phyloP scores from a whole-genome alignment of 2,329 filamentous ascomycete species.

The Nannizziopsis barbatae region DNA sequence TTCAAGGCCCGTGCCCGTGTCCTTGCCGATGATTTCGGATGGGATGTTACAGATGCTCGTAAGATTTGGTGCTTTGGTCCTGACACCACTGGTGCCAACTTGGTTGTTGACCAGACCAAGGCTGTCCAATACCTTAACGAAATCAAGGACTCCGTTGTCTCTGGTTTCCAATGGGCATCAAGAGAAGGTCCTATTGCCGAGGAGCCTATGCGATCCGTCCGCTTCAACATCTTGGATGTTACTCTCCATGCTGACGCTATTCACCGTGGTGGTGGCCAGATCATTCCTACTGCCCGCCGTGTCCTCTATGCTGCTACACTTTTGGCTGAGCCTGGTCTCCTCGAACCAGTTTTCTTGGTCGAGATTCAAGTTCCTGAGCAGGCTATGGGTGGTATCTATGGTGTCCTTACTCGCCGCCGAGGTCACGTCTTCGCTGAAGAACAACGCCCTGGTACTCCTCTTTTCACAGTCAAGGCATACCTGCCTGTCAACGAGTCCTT shows the following conservation, averaged over 20 bases:
- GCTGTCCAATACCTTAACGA: conserved; percentile 99
- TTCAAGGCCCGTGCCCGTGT: conserved; percentile 97
- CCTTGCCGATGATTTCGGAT: conserved; percentile 92
- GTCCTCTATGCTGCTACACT: conserved; percentile 89
- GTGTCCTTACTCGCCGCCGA: conserved; percentile 93
- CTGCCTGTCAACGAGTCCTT: conserved; percentile 94
- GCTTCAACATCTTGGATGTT: conserved; percentile 99
- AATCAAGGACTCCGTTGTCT: conserved; percentile 99
- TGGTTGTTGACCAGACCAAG: conserved; percentile 99
- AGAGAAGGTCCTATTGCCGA: conserved; percentile 95
- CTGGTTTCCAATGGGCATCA: conserved; percentile 99
- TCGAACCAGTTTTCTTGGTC: conserved; percentile 97
- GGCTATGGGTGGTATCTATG: conserved; percentile 99
- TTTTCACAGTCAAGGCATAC: conserved; percentile 99
- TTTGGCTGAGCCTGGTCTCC: conserved; percentile 78
- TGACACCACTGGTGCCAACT: conserved; percentile 93
- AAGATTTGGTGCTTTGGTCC: conserved; percentile 99
- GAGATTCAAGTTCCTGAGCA: conserved; percentile 98
- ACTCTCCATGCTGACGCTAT: conserved; percentile 99
- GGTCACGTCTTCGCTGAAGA: conserved; percentile 98
- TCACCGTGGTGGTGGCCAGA: conserved; percentile 97
- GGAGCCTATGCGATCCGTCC: conserved; percentile 92
- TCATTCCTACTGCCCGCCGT: conserved; percentile 96
- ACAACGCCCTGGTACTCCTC: conserved; percentile 95
- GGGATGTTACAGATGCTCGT: conserved; percentile 98